Evolutionary conservation across 768 basidiomycete species (phyloP), one percentile per base, ranked within the genome.

Genomic region (Cytidiella melzeri): DNA sequence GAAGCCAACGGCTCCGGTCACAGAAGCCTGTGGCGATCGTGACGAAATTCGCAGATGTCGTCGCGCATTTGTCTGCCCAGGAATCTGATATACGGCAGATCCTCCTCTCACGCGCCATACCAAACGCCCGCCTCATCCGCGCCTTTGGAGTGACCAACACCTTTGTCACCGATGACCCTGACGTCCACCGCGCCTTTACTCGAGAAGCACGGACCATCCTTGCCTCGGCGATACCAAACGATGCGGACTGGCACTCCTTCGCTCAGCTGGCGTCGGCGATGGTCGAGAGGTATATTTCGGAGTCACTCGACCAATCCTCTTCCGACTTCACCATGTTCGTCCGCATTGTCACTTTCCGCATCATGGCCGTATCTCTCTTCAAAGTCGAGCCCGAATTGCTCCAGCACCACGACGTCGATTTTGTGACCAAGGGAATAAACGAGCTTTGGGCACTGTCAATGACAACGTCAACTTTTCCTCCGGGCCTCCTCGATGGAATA

Each of bases 381-480:
- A 47, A 51, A 15, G 56, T 58, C 18, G 59, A 69, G 23, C 54
- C 65, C 12, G 52, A 59, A 1, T 57, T 55, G 1, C 57, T 77
- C 4, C 55, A 62, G 5, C 42, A 62, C n/a, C 48, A 56, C 7
- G 67, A 74, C 37, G 55, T 80, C 41, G 45, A 54, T 18, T 47
- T 57, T 11, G 71, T 78, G 7, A 66, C 76, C 0, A 41, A 42
- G 0, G 63, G 64, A 5, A 74, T 84, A 37, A 76, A 73, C 24
- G 57, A 64, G 0, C 66, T 79, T 4, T 79, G 78, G 79, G 51
- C 59, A 26, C 66, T 65, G 11, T 80, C 73, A 5, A 79, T 73
- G 62, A 38, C 63, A 9, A 54, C 51, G 1, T 50, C 52, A 0
- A 53, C 50, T 0, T 67, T 74, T 39, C 64, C 71, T 0, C 21